Percentiles rank a stretch among this genome's conserved stretches.
Conservation (phyloP, 768 basidiomycete species). For the Serpula lacrymans region DNA sequence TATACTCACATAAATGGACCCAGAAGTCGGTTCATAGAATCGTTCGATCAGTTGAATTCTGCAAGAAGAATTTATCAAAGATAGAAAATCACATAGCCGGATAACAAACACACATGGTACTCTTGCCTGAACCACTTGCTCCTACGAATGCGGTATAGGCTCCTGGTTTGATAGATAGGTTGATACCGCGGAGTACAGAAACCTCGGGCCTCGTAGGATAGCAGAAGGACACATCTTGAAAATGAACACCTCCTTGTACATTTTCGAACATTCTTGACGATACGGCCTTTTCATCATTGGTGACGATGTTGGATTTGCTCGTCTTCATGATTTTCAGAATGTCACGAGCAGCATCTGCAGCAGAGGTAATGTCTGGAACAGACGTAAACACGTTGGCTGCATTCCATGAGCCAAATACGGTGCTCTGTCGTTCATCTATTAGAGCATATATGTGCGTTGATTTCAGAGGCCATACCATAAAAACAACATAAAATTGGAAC, state of each 20-base stretch:
- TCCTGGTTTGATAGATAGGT: conserved; percentile 34
- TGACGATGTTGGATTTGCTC: conserved; percentile 41
- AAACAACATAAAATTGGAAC: conserved; percentile 45
- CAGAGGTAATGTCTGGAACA: conserved; percentile 51
- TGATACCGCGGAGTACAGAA: conserved; percentile 46
- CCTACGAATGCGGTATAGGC: conserved; percentile 43
- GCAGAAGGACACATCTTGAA: conserved; percentile 55
- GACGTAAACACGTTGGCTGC: conserved; percentile 46
- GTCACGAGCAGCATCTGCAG: conserved; percentile 41
- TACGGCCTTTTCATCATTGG: conserved; percentile 35
- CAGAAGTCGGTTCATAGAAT: conserved; percentile 39
- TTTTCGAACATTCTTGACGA: conserved; percentile 22
- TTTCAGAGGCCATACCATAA: conserved; percentile 29
- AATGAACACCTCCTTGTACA: conserved; percentile 36
- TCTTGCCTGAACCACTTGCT: conserved; percentile 37
- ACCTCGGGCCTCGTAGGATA: conserved; percentile 52
- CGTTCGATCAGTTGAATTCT: conserved; percentile 41
- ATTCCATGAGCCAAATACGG: conserved; percentile 44
- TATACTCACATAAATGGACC: conserved; percentile 27
- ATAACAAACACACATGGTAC: conserved; percentile 23
- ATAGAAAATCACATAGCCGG: not conserved
- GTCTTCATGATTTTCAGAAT: conserved; percentile 46
- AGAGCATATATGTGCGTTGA: too few relatives aligned
- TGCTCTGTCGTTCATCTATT: conserved; percentile 22
- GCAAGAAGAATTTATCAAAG: conserved; percentile 1